Base-by-base conservation (phyloP, 2,329 filamentous ascomycete species). In the Sclerotinia glacialis region DNA sequence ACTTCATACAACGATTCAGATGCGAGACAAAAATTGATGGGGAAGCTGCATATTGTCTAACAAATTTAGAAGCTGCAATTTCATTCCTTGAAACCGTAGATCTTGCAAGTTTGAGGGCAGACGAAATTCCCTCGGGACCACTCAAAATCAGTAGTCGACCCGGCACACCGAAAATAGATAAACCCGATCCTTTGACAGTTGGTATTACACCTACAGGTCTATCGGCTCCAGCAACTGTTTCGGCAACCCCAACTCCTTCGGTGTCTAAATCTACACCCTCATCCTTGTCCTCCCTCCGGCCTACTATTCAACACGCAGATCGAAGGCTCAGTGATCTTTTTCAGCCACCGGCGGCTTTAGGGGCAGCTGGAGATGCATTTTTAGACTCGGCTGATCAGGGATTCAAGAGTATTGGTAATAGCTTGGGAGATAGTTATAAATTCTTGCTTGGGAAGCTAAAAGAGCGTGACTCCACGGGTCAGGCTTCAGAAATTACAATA, bases 41-140 rank as follows among this genome's bases (percentile, higher is more conserved):
- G 21, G 95, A 99, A 78, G 90, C 93, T 16, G 93, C 95, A 0
- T 99, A 99, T 78, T 98, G 95, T 75, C 82, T 99, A 67, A 97
- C 96, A 50, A 99, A 97, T 72, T 84, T 99, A 1, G 95, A 99
- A 78, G 95, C 95, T 23, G 91, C 94, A 67, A 92, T 98, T 66
- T 93, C 90, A 63, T 99, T 99, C 74, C 81, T 99, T 18, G 91
- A 98, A 74, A 98, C 93, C 0, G 95, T 99, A 37, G 95, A 99
- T 76, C 83, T 99, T 31, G 91, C 93, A 8, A 97, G 91, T 34
- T 81, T 99, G 8, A 87, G 93, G 63, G 89, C 89, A 7, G 91
- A 97, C 70, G 93, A 96, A 76, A 79, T 83, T 23, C 88, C 86
- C 21, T 87, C 89, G 53, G 87, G 90, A 0, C 89, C 89, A 12